Evolutionary conservation across 192 early-diverging fungal species (phyloP), one percentile per base, ranked within the genome.

Genomic region (Tieghemiomyces parasiticus): DNA sequence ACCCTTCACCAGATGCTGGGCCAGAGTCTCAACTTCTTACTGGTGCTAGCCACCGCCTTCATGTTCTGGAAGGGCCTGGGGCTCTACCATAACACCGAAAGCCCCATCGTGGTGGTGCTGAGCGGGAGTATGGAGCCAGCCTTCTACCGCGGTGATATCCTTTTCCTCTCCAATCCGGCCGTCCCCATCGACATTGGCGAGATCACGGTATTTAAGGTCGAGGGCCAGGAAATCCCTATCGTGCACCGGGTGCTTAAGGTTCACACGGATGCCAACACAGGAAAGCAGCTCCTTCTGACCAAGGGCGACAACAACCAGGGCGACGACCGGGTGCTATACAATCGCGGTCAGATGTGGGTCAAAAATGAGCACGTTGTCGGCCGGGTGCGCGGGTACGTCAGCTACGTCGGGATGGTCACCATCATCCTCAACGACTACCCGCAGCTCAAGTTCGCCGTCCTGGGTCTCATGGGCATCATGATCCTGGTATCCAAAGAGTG

Each of bases 41-140:
- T 92, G 74, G 89, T 95, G 61, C 71, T 91, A 49, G 80, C 90
- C 22, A 90, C 90, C 47, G 95, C 92, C 60, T 80, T 99, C 65
- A 93, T 93, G 87, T 86, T 93, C 46, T 98, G 92, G 92, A 98
- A 98, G 70, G 88, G 84, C 0, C 74, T 93, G 62, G 75, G 84
- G 13, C 73, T 98, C 59, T 75, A 78, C 38, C 87, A 85, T 44
- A 95, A 97, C 73, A 87, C 77, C 60, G 93, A 99, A 67, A 90
- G 88, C 59, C 95, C 93, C 3, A 89, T 99, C 48, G 95, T 99
- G 6, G 95, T 99, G 0, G 95, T 99, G 6, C 72, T 99, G 48
- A 91, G 88, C 71, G 95, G 86, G 58, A 89, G 86, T 71, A 99
- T 99, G 95, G 91, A 94, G 65, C 93, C 95, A 30, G 95, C 93